These are phyloP conservation scores for Friedmanniomyces endolithicus DNA, from an alignment of 495 filamentous ascomycete species.

Conservation along the genomic window DNA sequence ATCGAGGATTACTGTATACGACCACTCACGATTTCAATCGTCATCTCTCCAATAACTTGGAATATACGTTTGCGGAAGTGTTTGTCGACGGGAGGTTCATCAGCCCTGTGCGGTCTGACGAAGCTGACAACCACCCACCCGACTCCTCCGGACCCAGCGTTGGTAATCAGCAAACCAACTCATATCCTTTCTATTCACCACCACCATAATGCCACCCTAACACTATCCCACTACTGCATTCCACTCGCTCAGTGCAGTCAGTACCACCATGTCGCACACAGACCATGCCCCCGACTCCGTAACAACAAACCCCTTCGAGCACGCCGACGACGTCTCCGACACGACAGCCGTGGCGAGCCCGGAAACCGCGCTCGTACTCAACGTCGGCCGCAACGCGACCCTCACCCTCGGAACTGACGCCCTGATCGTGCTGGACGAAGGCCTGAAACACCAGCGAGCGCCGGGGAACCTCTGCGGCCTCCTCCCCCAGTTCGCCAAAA, in stretches of 20 bases:
- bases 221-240: background rate
- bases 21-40: too few relatives aligned
- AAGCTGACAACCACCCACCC: too few relatives aligned
- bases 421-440: constrained; percentile 48
- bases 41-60: too few relatives aligned
- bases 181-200: background rate
- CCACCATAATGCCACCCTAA: background rate
- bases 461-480: constrained; percentile 36
- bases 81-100: too few relatives aligned
- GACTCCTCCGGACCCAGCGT: background rate
- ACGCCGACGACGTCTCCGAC: constrained; percentile 29
- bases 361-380: constrained; percentile 34
- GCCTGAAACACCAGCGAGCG: constrained; percentile 29
- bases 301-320: constrained; percentile 33
- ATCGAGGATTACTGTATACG: background rate
- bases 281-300: background rate
- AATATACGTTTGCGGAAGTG: too few relatives aligned
- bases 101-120: too few relatives aligned
- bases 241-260: constrained; percentile 25
- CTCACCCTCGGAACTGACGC: constrained; percentile 53
- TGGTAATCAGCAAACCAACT: background rate
- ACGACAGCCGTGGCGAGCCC: constrained; percentile 22
- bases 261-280: background rate
- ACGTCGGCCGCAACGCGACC: constrained; percentile 46
- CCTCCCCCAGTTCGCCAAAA: constrained; percentile 25